Conservation (phyloP, 1,139 yeast genomes). For the Sugiyamaella xylanicola region DNA sequence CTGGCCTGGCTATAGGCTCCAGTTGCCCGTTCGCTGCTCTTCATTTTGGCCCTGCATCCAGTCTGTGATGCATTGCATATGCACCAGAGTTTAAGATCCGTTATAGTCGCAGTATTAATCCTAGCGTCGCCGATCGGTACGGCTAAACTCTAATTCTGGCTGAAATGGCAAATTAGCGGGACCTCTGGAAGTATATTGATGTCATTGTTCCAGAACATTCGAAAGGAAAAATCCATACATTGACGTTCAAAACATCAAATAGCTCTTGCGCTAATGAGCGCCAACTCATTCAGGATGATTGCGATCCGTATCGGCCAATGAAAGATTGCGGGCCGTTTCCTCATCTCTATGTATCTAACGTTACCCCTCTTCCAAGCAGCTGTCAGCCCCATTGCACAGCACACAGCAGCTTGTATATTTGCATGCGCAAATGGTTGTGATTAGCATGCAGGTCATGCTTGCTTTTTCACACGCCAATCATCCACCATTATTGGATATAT, state of each 20-base stretch:
- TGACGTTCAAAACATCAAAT: too few relatives aligned
- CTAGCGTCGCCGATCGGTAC: conserved; percentile 12
- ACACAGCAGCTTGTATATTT: not conserved
- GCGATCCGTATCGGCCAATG: not conserved
- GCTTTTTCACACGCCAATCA: conserved; percentile 7
- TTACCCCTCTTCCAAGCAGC: not conserved
- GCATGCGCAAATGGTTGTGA: not conserved
- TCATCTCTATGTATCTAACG: not conserved
- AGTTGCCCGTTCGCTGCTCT: too few relatives aligned
- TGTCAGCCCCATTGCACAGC: not conserved
- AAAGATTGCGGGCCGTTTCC: not conserved
- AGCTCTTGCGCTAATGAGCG: too few relatives aligned
- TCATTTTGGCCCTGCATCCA: conserved; percentile 7
- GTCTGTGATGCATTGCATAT: conserved; percentile 14
- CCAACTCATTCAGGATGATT: too few relatives aligned
- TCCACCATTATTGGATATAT: not conserved
- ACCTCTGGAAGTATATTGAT: not conserved
- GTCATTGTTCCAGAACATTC: not conserved
- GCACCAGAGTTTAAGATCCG: conserved; percentile 3
- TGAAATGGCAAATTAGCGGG: not conserved
- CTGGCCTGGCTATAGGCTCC: too few relatives aligned
- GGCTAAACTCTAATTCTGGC: not conserved
- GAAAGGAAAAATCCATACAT: too few relatives aligned
- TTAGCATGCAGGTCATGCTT: not conserved
- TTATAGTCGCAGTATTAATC: not conserved